These are phyloP conservation scores for Colletotrichum chlorophyti DNA, from an alignment of 2,329 filamentous ascomycete genomes.

Conservation along the genomic window DNA sequence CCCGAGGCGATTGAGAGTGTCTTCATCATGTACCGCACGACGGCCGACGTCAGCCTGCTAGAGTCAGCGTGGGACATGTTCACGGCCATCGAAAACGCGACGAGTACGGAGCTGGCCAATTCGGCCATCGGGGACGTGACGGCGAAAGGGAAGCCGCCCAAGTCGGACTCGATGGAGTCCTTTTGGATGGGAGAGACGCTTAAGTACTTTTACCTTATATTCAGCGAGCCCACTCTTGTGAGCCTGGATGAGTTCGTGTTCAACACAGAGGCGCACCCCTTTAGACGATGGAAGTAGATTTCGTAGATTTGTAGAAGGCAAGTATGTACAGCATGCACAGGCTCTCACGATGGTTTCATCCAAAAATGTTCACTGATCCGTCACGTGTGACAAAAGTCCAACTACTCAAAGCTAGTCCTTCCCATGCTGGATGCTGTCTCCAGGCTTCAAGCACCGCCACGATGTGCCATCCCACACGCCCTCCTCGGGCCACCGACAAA, in stretches of 20 bases:
- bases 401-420: background rate
- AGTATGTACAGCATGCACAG: background rate
- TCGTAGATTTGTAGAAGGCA: no score
- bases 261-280: constrained; percentile 45
- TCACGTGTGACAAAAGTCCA: no score
- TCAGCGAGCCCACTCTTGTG: constrained; percentile 59
- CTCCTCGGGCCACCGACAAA: background rate
- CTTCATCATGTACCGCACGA: constrained; percentile 70
- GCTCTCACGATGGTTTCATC: no score
- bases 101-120: constrained; percentile 57
- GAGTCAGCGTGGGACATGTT: constrained; percentile 72
- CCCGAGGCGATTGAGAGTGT: constrained; percentile 74
- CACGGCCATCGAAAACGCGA: constrained; percentile 55
- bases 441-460: background rate
- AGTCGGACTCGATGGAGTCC: constrained; percentile 67
- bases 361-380: no score
- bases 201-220: constrained; percentile 52
- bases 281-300: constrained; percentile 19
- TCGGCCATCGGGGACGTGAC: constrained; percentile 60
- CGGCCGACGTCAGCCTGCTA: constrained; percentile 59
- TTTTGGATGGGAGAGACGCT: constrained; percentile 38
- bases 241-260: constrained; percentile 66
- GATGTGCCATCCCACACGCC: background rate
- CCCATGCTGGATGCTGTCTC: background rate
- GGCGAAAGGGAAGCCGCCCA: constrained; percentile 39